These are phyloP conservation scores for Lepraria neglecta DNA, from an alignment of 495 filamentous ascomycete genomes.

Conservation along the genomic window DNA sequence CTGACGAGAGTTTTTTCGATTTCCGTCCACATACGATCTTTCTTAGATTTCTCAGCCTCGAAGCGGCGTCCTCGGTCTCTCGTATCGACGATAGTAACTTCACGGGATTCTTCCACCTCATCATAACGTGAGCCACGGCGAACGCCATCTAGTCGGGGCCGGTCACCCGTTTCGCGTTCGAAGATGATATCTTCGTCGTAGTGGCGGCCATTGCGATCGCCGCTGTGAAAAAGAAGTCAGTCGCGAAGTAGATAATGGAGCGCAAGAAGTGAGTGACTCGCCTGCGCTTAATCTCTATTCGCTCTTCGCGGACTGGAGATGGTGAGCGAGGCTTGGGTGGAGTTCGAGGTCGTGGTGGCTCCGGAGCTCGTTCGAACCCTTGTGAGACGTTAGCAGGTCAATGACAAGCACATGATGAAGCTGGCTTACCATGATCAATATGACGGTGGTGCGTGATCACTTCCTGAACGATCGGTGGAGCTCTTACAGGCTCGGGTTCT, in stretches of 20 bases:
- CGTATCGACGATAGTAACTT: slow-evolving; percentile 32
- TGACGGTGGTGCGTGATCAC: slow-evolving; percentile 80
- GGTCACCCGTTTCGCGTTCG: slow-evolving; percentile 41
- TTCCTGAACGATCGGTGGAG: slow-evolving; percentile 69
- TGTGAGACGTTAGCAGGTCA: neutral
- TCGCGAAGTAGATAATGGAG: neutral
- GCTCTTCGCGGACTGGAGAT: slow-evolving; percentile 36
- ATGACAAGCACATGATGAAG: neutral
- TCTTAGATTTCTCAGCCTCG: slow-evolving; percentile 35
- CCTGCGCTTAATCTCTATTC: slow-evolving; percentile 48
- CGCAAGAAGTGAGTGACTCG: slow-evolving; percentile 23
- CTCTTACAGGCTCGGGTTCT: slow-evolving; percentile 48
- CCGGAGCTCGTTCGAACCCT: slow-evolving; percentile 26
- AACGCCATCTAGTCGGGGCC: slow-evolving; percentile 21
- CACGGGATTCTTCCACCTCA: slow-evolving; percentile 36
- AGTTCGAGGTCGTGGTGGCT: slow-evolving; percentile 16
- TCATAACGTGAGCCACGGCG: slow-evolving; percentile 49
- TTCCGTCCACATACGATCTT: slow-evolving; percentile 87
- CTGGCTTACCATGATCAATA: slow-evolving; percentile 73
- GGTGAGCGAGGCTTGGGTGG: slow-evolving; percentile 23
- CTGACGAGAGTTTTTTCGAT: slow-evolving; percentile 91
- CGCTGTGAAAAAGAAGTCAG: slow-evolving; percentile 15
- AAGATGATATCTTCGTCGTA: slow-evolving; percentile 56
- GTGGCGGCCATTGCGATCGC: slow-evolving; percentile 31
- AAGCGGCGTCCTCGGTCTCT: slow-evolving; percentile 40